Conservation (phyloP, 257 asterid genomes). For the Solanum sejunctum region DNA sequence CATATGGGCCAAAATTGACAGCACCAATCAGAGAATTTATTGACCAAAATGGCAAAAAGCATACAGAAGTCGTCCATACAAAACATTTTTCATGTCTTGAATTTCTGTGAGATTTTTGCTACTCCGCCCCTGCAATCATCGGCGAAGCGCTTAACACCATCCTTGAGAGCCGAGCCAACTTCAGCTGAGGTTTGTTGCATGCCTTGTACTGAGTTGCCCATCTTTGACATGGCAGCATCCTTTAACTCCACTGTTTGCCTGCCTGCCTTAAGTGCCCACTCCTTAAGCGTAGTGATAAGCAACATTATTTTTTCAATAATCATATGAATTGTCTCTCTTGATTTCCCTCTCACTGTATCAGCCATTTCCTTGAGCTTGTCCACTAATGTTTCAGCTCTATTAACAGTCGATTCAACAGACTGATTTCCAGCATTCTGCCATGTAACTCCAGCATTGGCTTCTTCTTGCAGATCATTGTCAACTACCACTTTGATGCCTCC, state of each 20-base stretch:
- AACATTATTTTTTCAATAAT: constrained; percentile 44
- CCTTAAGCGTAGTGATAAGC: constrained; percentile 37
- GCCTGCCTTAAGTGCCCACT: constrained; percentile 16
- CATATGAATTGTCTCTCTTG: constrained; percentile 46
- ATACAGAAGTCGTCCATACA: neutral
- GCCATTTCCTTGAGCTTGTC: constrained; percentile 70
- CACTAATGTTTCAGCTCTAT: constrained; percentile 58
- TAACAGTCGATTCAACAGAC: constrained; percentile 52
- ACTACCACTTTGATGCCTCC: constrained; percentile 88
- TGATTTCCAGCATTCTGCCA: constrained; percentile 68
- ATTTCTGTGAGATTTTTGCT: constrained; percentile 71
- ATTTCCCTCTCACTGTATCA: constrained; percentile 41
- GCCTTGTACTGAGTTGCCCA: constrained; percentile 40
- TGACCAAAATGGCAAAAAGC: neutral
- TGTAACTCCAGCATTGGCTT: constrained; percentile 58
- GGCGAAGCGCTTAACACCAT: constrained; percentile 56
- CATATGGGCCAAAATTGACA: neutral
- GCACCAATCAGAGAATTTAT: neutral
- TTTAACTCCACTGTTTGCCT: constrained; percentile 35
- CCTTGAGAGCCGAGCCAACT: constrained; percentile 35
- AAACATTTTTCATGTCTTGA: constrained; percentile 50
- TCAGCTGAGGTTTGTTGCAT: constrained; percentile 28
- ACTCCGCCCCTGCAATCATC: constrained; percentile 90
- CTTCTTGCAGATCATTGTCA: constrained; percentile 68
- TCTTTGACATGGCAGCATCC: constrained; percentile 23